Base-by-base conservation (phyloP, 2,329 filamentous ascomycete species). In the Dactylellina haptotyla region DNA sequence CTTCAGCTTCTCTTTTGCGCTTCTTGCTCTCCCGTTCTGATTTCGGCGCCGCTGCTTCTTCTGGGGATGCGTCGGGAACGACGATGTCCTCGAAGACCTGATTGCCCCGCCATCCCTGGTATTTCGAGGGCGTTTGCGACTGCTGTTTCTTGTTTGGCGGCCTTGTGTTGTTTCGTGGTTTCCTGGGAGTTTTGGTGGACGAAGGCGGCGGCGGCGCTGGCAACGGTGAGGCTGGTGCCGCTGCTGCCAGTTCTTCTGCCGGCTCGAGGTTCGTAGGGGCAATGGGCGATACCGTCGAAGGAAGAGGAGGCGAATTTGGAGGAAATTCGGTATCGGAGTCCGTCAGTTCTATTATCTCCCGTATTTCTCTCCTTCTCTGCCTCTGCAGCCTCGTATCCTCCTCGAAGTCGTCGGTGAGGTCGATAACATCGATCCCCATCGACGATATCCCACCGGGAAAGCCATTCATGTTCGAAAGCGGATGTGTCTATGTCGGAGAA, bases 381-480 rank as follows among this genome's bases (percentile, higher is more conserved):
- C 63, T 23, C 10, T 16, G 30, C 10, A 57, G 56, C 6, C 28
- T 32, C 2, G 66, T 71, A 2, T 64, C 58, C 18, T 51, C 50
- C 26, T 71, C 66, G n/a, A 64, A 71, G 12, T 64, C 58, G n/a
- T 34, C 51, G 16, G 66, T 71, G 12, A 71, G 58, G 30, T 71
- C 66, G 43, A 71, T 58, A 20, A 71, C 14, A 16, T 58, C 51
- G 39, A 64, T 30, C 14, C 28, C 16, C 4, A 20, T 30, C 14
- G 12, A 30, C 16, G 18, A 20, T 46, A 6, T 34, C 6, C 32
- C 14, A 34, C 32, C 32, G 6, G n/a, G n/a, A 41, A 25, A 46
- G 28, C 39, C 57, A 30, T 26, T 30, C 54, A 45, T 39, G n/a
- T 20, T 34, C 30, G 26, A n/a, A 30, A n/a, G 5, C 8, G 3